Conservation (phyloP, 2,329 filamentous ascomycete genomes). For the Trichoderma gracile region DNA sequence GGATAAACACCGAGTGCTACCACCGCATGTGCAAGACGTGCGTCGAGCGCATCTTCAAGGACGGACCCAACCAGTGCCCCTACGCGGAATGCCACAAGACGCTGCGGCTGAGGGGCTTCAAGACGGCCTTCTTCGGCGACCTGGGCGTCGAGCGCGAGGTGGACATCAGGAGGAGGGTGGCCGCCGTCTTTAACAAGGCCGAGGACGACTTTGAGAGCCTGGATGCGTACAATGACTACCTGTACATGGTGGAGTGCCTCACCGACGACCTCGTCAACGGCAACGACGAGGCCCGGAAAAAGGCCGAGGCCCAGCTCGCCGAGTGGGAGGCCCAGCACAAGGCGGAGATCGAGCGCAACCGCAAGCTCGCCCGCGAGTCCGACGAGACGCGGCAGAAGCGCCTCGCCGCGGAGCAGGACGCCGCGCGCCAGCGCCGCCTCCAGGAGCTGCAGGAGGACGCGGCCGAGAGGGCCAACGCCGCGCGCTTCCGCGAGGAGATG, state of each 20-base stretch:
- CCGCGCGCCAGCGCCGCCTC: slow-evolving; percentile 58
- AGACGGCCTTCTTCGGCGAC: slow-evolving; percentile 86
- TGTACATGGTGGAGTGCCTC: slow-evolving; percentile 87
- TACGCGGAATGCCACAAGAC: slow-evolving; percentile 87
- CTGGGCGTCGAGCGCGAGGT: slow-evolving; percentile 88
- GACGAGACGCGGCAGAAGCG: slow-evolving; percentile 54
- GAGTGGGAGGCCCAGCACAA: slow-evolving; percentile 74
- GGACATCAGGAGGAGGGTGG: slow-evolving; percentile 81
- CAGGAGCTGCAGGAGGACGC: slow-evolving; percentile 68
- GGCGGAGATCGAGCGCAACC: slow-evolving; percentile 65
- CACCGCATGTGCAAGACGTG: slow-evolving; percentile 98
- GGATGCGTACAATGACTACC: slow-evolving; percentile 86
- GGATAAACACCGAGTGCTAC: slow-evolving; percentile 98
- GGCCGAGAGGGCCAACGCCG: slow-evolving; percentile 65
- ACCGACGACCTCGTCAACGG: slow-evolving; percentile 84
- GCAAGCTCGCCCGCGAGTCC: slow-evolving; percentile 55
- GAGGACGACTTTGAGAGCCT: slow-evolving; percentile 90
- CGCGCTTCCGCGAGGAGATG: slow-evolving; percentile 66
- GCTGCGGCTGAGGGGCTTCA: slow-evolving; percentile 80
- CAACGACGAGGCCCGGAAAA: slow-evolving; percentile 60
- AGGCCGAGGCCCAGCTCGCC: slow-evolving; percentile 48
- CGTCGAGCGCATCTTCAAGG: slow-evolving; percentile 89
- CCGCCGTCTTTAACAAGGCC: slow-evolving; percentile 78
- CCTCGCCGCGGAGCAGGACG: slow-evolving; percentile 67
- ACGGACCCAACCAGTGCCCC: slow-evolving; percentile 88